Conservation (phyloP, 345 rosid genomes). For the Euphorbia peplus region DNA sequence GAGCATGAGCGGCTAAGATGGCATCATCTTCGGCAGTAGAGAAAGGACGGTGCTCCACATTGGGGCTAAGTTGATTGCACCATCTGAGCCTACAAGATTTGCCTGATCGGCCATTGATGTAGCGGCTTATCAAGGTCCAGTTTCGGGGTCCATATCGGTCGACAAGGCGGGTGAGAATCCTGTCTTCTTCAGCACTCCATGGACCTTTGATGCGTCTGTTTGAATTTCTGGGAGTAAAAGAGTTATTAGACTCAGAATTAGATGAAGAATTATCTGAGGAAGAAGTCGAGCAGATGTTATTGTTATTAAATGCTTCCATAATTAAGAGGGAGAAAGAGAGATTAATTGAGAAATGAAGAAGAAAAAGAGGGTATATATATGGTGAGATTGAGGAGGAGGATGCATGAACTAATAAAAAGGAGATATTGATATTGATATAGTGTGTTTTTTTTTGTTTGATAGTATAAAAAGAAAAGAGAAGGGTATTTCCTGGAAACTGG, state of each 20-base stretch:
- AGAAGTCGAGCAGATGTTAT: constrained; percentile 38
- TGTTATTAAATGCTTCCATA: constrained; percentile 40
- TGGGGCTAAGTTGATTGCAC: constrained; percentile 61
- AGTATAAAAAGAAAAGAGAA: not conserved
- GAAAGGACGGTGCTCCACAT: constrained; percentile 54
- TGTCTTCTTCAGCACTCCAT: constrained; percentile 72
- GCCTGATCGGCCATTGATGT: constrained; percentile 54
- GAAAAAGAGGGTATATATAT: not conserved
- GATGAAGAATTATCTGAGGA: constrained; percentile 54
- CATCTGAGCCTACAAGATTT: constrained; percentile 55
- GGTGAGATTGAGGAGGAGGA: constrained; percentile 8
- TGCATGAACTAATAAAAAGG: constrained; percentile 42
- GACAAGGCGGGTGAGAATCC: constrained; percentile 51
- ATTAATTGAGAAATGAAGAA: not conserved
- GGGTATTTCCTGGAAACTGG: constrained; percentile 50
- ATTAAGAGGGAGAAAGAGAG: not conserved
- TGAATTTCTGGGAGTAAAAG: constrained; percentile 9
- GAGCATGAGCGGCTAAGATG: constrained; percentile 55
- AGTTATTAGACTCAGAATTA: constrained; percentile 28
- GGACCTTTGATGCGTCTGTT: constrained; percentile 54
- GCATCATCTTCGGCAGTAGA: constrained; percentile 50
- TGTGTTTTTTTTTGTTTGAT: not conserved
- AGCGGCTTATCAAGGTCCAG: constrained; percentile 54
- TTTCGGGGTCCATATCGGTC: constrained; percentile 52
- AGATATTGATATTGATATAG: no score